Base-by-base conservation (phyloP, 148 eudicot genomes). In the Silene uniflora region DNA sequence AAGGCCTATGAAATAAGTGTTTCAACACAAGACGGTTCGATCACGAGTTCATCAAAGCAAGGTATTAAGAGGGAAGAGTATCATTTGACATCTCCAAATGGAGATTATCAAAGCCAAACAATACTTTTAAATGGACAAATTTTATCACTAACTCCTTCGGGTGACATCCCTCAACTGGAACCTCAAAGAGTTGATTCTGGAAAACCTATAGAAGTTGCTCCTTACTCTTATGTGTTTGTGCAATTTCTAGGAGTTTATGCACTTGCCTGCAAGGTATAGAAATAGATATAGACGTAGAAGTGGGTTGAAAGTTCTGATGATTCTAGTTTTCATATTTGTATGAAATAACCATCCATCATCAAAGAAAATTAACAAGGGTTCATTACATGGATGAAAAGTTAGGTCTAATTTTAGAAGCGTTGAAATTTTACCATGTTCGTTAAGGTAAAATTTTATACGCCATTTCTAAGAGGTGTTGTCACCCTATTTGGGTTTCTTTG, bases 101-200 rank as follows among this genome's bases (percentile, higher is more conserved):
- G 86, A 19, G 74, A 87, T 73, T 35, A 85, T 62, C 84, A 86
- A n/a, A 89, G 93, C 85, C 86, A 82, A 76, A 83, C 71, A 46
- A 73, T 89, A 46, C 84, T 81, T 6, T 72, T 89, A 22, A 89
- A 89, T 81, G 93, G 93, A 24, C 78, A 85, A 76, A 18, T 49
- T 65, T 49, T 88, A 19, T 42, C 35, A 8, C 27, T 68, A 19
- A 68, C 72, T 42, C 16, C 72, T n/a, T 19, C 56, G 17, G 4
- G 3, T 68, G 72, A 68, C 18, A 68, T 68, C 18, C 72, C 72
- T 19, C 72, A 19, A 68, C 3, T 68, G 22, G 46, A 39, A n/a
- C 72, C 72, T 68, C 72, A 68, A 46, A 68, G 2, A 3, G 55
- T 19, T 42, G 56, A 68, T 44, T 10, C 72, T 3, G 52, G 27